phyloP scores from a whole-genome alignment of 345 rosid genomes.

The Tarenaya hassleriana region DNA sequence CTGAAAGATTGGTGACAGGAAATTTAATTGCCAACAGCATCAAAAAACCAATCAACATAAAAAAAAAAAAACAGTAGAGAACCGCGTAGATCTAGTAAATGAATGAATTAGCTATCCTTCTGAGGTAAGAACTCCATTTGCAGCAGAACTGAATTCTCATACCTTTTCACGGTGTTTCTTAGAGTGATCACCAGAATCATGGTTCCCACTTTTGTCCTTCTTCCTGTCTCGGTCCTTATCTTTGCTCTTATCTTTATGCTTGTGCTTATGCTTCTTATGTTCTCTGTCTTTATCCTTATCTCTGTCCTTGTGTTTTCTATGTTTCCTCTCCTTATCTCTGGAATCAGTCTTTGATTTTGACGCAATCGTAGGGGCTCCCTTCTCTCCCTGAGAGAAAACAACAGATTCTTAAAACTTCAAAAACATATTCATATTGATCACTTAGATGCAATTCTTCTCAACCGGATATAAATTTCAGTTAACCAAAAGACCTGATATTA shows the following conservation, averaged over 20 bases:
- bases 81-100: slow-evolving; percentile 15
- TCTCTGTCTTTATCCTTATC: slow-evolving; percentile 86
- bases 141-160: slow-evolving; percentile 23
- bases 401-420: neutral
- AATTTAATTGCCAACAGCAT: slow-evolving; percentile 9
- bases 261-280: slow-evolving; percentile 87
- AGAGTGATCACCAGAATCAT: slow-evolving; percentile 70
- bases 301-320: slow-evolving; percentile 77
- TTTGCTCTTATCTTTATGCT: slow-evolving; percentile 76
- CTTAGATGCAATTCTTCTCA: slow-evolving; percentile 4
- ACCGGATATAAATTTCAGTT: neutral
- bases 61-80: slow-evolving; percentile 4
- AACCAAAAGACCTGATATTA: slow-evolving; percentile 5
- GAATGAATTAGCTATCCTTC: slow-evolving; percentile 5
- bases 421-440: neutral
- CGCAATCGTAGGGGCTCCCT: slow-evolving; percentile 67
- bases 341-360: slow-evolving; percentile 64
- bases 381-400: slow-evolving; percentile 48
- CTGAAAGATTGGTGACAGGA: slow-evolving; percentile 39
- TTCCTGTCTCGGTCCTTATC: slow-evolving; percentile 72
- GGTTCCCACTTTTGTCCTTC: slow-evolving; percentile 77
- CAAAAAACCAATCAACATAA: too few species aligned
- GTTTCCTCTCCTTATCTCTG: slow-evolving; percentile 86
- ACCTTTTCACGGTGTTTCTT: slow-evolving; percentile 93
- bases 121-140: slow-evolving; percentile 6